These are phyloP conservation scores for Pseudonitzschia multiseries DNA, from an alignment of 108 stramenopile genomes.

Conservation along the genomic window DNA sequence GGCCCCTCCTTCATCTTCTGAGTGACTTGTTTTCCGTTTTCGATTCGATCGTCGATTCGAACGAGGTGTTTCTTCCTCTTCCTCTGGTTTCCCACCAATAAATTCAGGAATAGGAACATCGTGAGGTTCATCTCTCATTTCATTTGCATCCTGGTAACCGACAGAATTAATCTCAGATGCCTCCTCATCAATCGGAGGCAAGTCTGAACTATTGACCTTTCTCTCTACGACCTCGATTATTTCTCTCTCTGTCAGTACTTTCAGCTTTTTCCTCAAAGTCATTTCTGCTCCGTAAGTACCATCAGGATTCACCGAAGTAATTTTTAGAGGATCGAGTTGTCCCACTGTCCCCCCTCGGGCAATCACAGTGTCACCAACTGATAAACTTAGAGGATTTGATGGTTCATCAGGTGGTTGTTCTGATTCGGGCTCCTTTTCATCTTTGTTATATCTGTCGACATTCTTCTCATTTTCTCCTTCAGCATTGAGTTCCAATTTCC, in stretches of 20 bases:
- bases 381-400: background rate
- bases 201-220: background rate
- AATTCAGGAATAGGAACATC: constrained; percentile 13
- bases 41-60: background rate
- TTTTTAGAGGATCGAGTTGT: background rate
- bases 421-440: background rate
- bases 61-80: background rate
- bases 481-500: background rate
- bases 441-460: background rate
- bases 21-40: background rate
- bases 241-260: background rate
- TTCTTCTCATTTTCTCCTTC: background rate
- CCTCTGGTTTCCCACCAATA: constrained; percentile 2
- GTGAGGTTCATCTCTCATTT: background rate
- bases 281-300: background rate
- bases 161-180: background rate
- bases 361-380: background rate
- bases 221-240: background rate
- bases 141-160: background rate
- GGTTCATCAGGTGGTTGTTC: background rate
- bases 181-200: background rate
- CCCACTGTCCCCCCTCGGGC: background rate
- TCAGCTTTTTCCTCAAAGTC: background rate
- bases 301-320: constrained; percentile 9
- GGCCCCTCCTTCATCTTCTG: background rate